phyloP scores from a whole-genome alignment of 805 yeast genomes.

The Yarrowia sp. region DNA sequence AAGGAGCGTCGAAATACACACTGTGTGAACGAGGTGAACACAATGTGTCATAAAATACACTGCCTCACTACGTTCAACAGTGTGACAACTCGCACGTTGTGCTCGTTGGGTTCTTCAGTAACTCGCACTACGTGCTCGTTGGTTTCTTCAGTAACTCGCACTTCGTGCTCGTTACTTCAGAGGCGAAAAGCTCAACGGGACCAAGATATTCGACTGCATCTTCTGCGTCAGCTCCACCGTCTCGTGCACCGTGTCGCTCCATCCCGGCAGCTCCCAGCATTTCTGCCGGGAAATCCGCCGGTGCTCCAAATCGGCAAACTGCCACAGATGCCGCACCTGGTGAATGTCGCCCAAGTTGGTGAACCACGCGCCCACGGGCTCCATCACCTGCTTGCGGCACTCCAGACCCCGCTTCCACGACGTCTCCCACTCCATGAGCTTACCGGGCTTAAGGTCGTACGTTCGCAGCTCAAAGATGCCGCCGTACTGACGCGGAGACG shows the following conservation, averaged over 20 bases:
- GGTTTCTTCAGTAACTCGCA: no score
- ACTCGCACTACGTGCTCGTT: no score
- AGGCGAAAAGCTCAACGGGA: slow-evolving; percentile 54
- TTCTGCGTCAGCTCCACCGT: slow-evolving; percentile 52
- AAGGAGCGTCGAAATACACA: no score
- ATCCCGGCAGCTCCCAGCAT: slow-evolving; percentile 56
- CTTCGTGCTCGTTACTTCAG: slow-evolving; percentile 44
- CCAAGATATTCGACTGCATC: slow-evolving; percentile 52
- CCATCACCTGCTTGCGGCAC: slow-evolving; percentile 56
- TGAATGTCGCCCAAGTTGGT: slow-evolving; percentile 53
- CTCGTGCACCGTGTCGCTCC: slow-evolving; percentile 56
- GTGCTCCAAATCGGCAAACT: slow-evolving; percentile 55
- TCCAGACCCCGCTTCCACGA: slow-evolving; percentile 54
- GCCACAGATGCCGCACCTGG: slow-evolving; percentile 55
- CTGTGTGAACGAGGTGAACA: no score
- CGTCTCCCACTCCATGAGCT: slow-evolving; percentile 55
- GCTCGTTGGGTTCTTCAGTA: no score
- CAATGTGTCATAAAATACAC: no score
- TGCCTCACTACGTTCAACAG: no score
- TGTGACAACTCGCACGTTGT: no score
- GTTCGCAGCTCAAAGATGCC: slow-evolving; percentile 54
- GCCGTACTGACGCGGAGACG: slow-evolving; percentile 53
- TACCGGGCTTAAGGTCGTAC: slow-evolving; percentile 53
- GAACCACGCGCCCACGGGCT: slow-evolving; percentile 58
- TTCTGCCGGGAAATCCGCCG: slow-evolving; percentile 53